Base-by-base conservation (phyloP, 192 early-diverging fungal species). In the Mortierella hygrophila region DNA sequence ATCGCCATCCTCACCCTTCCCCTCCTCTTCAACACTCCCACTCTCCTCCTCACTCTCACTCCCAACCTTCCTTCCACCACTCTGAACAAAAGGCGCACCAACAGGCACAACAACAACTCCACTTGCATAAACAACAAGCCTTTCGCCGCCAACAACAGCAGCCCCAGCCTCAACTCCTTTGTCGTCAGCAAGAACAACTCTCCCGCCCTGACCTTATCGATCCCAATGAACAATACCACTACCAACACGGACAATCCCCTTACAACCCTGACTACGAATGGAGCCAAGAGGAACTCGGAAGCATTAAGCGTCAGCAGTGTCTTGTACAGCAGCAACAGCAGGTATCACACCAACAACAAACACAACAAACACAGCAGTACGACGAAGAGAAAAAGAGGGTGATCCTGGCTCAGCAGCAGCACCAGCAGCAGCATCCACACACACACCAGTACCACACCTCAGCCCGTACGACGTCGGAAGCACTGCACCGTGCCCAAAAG, bases 121-220 rank as follows among this genome's bases (percentile, higher is more conserved):
- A 57, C 7, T 13, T 13, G 9, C 44, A 69, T 21, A 68, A 65
- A 16, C 79, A 80, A 47, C 72, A 5, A 29, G 4, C 11, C 60
- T 26, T 32, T n/a, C 55, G 23, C 60, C 71, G 68, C 0, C 42
- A 80, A 4, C 72, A 80, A 23, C 79, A 80, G 9, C 79, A 80
- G 13, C 7, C 41, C 13, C 46, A 79, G 10, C 47, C n/a, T 10
- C 60, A 65, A 11, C 60, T 65, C 26, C 26, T 32, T 32, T 26
- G 26, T 32, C 60, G 11, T 4, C 60, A 29, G 26, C 60, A 65
- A 13, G 26, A 65, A 32, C 26, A 65, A 11, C 11, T 29, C 2
- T 29, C 0, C 29, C 60, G 60, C 23, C 3, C 60, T 15, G 55
- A 26, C 55, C 8, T 65, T 9, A 35, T 65, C 26, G 60, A 65